These are phyloP conservation scores for Paragyromitra xinjiangensis DNA, from an alignment of 495 filamentous ascomycete species.

Conservation along the genomic window DNA sequence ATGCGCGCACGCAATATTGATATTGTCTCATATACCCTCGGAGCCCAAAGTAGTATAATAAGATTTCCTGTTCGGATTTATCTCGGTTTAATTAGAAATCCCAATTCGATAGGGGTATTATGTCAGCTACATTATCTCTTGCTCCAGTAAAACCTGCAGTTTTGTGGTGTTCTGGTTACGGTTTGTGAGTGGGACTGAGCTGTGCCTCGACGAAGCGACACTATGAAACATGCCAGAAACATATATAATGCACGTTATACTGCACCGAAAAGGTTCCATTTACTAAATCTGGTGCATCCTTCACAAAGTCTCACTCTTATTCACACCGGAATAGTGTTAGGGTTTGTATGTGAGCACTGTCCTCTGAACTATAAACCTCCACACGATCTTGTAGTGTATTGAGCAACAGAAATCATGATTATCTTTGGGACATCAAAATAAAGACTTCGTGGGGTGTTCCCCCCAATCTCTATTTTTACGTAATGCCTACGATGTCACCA, in stretches of 20 bases:
- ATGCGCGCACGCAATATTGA: slow-evolving; percentile 4
- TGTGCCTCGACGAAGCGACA: neutral
- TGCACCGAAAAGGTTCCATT: neutral
- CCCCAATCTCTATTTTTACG: slow-evolving; percentile 5
- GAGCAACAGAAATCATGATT: neutral
- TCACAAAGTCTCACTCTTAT: slow-evolving; percentile 11
- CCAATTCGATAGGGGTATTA: neutral
- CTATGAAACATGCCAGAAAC: neutral
- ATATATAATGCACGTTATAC: neutral
- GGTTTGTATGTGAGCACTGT: neutral
- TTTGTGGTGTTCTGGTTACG: no score
- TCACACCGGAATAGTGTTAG: neutral
- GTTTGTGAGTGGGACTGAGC: neutral
- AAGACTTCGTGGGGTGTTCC: neutral
- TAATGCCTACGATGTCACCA: slow-evolving; percentile 5
- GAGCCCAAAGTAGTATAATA: neutral
- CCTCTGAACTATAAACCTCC: neutral
- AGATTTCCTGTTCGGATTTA: neutral
- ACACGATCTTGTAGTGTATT: neutral
- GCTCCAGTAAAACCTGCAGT: neutral
- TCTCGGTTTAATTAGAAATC: neutral
- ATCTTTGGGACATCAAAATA: neutral
- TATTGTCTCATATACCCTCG: neutral
- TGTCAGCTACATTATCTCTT: neutral
- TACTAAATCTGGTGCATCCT: slow-evolving; percentile 3